These are phyloP conservation scores for Lepiota brunneoincarnata DNA, from an alignment of 768 basidiomycete genomes.

Conservation along the genomic window DNA sequence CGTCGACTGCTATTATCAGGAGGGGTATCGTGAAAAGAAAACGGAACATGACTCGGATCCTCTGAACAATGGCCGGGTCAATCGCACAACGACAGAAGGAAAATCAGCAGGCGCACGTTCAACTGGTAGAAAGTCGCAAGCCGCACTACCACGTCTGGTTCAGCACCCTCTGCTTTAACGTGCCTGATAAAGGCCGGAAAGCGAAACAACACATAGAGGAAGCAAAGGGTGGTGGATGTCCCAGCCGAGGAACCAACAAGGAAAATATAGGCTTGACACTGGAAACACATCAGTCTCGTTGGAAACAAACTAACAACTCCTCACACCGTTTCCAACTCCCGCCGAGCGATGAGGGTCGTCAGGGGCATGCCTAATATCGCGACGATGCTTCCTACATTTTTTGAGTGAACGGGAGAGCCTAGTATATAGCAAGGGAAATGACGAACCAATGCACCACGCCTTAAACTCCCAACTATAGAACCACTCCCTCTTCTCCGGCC, in stretches of 20 bases:
- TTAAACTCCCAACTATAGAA: constrained; percentile 79
- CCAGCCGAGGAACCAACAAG: constrained; percentile 67
- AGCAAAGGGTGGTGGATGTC: constrained; percentile 63
- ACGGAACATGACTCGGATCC: constrained; percentile 70
- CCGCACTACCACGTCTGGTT: constrained; percentile 70
- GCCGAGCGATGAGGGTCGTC: constrained; percentile 58
- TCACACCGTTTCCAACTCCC: constrained; percentile 55
- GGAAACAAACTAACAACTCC: background rate
- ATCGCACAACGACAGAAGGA: background rate
- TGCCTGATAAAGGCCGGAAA: constrained; percentile 71
- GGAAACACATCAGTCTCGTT: constrained; percentile 8
- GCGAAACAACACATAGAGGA: constrained; percentile 66
- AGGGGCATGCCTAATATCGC: constrained; percentile 73
- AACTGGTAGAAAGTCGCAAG: constrained; percentile 74
- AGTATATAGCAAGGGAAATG: background rate
- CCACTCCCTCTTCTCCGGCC: constrained; percentile 69
- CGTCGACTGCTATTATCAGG: constrained; percentile 65
- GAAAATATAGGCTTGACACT: constrained; percentile 78
- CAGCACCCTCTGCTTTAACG: constrained; percentile 72
- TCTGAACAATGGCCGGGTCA: constrained; percentile 33
- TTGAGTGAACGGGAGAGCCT: background rate
- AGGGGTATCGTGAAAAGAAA: constrained; percentile 73
- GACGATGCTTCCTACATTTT: constrained; percentile 52
- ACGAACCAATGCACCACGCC: constrained; percentile 66
- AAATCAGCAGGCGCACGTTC: constrained; percentile 51